phyloP scores from a whole-genome alignment of 2,329 filamentous ascomycete genomes.

The Pezizomycotina sp. region DNA sequence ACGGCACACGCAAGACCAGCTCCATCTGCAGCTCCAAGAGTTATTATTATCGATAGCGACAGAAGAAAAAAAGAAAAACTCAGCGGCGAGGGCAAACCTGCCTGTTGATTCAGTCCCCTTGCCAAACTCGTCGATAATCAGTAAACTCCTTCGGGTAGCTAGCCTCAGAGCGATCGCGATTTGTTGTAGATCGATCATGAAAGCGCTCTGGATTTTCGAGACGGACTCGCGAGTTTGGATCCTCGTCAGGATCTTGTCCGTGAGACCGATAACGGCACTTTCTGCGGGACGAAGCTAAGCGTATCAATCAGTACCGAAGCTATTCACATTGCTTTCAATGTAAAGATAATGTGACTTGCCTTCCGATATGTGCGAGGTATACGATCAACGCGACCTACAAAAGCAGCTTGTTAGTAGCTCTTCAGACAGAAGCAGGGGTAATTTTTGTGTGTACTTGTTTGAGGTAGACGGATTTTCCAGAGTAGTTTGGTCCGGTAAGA shows the following conservation, averaged over 20 bases:
- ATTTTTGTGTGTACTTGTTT: constrained; percentile 46
- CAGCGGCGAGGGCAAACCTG: constrained; percentile 17
- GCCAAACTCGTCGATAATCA: constrained; percentile 87
- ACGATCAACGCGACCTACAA: constrained; percentile 59
- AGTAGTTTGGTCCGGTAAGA: constrained; percentile 87
- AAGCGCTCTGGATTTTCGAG: constrained; percentile 47
- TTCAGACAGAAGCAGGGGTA: not conserved
- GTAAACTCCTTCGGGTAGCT: constrained; percentile 56
- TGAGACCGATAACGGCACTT: constrained; percentile 61
- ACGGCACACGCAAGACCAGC: constrained; percentile 47
- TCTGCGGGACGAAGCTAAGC: constrained; percentile 69
- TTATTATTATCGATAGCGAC: not conserved
- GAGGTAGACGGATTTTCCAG: constrained; percentile 88
- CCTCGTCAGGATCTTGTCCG: constrained; percentile 66
- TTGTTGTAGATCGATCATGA: constrained; percentile 76
- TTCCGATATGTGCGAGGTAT: constrained; percentile 78
- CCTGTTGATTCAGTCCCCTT: constrained; percentile 48
- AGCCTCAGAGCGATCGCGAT: constrained; percentile 59
- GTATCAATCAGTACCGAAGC: not conserved
- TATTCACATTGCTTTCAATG: constrained; percentile 4
- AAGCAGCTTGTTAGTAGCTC: not conserved
- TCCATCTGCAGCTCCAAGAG: constrained; percentile 35
- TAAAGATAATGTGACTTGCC: constrained; percentile 26
- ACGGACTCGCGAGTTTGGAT: constrained; percentile 38
- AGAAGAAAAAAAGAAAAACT: not conserved